Evolutionary conservation across 2,329 filamentous ascomycete species (phyloP).

Genomic region (Lizonia empirigonia): DNA sequence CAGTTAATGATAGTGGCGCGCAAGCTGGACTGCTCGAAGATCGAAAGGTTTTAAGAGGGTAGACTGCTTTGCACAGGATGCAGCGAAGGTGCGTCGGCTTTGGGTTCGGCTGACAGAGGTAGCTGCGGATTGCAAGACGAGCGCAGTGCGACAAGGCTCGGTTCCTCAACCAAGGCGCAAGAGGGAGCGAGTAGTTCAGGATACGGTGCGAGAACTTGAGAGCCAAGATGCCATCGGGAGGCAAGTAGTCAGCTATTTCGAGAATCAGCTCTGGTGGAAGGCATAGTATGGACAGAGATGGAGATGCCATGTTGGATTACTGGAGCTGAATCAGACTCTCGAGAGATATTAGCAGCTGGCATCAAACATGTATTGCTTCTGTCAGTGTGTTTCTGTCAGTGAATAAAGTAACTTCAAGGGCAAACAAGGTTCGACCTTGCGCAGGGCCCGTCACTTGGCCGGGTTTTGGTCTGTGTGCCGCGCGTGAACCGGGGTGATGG

Average conservation of each 20-base stretch:
- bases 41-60: conserved; percentile 37
- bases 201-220: conserved; percentile 45
- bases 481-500: background rate
- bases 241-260: conserved; percentile 46
- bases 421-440: conserved; percentile 2
- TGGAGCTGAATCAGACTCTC: background rate
- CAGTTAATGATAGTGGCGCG: conserved; percentile 10
- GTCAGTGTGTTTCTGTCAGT: background rate
- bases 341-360: background rate
- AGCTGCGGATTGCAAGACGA: conserved; percentile 36
- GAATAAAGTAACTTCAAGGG: background rate
- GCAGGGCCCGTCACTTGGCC: conserved; percentile 7
- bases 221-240: conserved; percentile 45
- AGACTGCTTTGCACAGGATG: conserved; percentile 38
- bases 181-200: conserved; percentile 37
- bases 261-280: conserved; percentile 51
- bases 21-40: conserved; percentile 41
- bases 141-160: conserved; percentile 32
- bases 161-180: conserved; percentile 21
- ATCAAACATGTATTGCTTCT: background rate
- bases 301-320: conserved; percentile 10
- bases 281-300: conserved; percentile 21
- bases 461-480: conserved; percentile 3
- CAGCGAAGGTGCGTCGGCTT: conserved; percentile 33
- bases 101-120: conserved; percentile 23